Base-by-base conservation (phyloP, 768 basidiomycete genomes). In the Strobilomyces confusus region DNA sequence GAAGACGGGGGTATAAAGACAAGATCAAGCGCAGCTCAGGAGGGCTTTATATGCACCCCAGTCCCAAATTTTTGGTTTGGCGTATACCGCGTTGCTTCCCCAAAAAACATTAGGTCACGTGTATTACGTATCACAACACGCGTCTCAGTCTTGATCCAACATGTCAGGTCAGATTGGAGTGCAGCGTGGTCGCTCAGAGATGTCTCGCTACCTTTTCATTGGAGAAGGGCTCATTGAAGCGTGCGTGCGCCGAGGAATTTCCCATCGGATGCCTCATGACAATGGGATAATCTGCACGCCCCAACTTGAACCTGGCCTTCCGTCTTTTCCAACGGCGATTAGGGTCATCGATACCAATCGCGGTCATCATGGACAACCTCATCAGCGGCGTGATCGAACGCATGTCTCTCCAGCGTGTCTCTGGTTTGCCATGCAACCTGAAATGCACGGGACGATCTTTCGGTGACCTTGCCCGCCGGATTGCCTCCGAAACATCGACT, bases 1-100 rank as follows among this genome's bases (percentile, higher is more conserved):
- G 40, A 32, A 51, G 49, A 42, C 40, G 49, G 38, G 46, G 36
- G 56, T 51, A 44, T 20, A 25, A n/a, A 44, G 46, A 44, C 57
- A 25, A 64, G 51, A 43, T 47, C 29, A 9, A 40, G 14, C 20
- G 30, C 40, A 40, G 45, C 25, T 34, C 49, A 32, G 42, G 43
- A 57, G 47, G 57, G 29, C 37, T 58, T 64, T 66, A 62, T 62
- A 58, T 55, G 52, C 42, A 38, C 65, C 67, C 68, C 63, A 68
- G 58, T 68, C 67, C 68, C 58, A 69, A 69, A 48, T 61, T 69
- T 68, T 68, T 58, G 43, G 38, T 54, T 62, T 68, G 54, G 59
- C 48, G 55, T 49, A 60, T 32, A 52, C 51, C 38, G 59, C 54
- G 49, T 49, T 58, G 57, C 52, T 57, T 54, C 60, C 66, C 66